phyloP scores from a whole-genome alignment of 202 grass and related monocot species.

The Sporobolus alterniflorus region DNA sequence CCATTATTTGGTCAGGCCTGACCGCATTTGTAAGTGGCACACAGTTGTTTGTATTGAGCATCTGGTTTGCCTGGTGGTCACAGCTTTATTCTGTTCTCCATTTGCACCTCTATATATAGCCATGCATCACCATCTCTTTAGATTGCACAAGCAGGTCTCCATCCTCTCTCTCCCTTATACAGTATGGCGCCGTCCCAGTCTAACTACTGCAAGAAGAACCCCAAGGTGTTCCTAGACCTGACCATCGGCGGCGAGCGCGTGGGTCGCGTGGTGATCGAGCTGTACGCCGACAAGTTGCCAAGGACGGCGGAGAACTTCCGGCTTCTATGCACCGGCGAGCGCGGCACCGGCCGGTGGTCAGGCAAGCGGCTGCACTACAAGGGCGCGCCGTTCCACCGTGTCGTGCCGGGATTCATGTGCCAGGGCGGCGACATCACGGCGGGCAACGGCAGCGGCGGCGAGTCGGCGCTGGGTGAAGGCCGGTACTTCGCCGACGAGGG shows the following conservation, averaged over 20 bases:
- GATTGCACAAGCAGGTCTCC: not conserved
- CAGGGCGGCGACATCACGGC: slow-evolving; percentile 54
- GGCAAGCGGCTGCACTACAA: slow-evolving; percentile 39
- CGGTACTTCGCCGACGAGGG: slow-evolving; percentile 44
- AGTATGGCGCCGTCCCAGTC: not conserved
- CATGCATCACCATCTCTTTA: not conserved
- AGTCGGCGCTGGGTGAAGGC: slow-evolving; percentile 3
- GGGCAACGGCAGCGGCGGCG: slow-evolving; percentile 47
- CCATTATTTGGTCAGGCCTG: not conserved
- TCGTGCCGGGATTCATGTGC: slow-evolving; percentile 63
- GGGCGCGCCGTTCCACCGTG: slow-evolving; percentile 46
- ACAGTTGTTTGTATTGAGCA: slow-evolving; percentile 28
- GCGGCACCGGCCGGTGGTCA: not conserved
- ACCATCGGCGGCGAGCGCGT: not conserved
- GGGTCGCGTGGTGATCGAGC: slow-evolving; percentile 46
- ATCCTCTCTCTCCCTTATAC: not conserved
- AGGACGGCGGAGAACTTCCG: slow-evolving; percentile 55
- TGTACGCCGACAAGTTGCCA: slow-evolving; percentile 43
- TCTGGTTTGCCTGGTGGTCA: not conserved
- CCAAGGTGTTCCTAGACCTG: slow-evolving; percentile 47
- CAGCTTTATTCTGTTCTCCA: not conserved
- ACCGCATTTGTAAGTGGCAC: not conserved
- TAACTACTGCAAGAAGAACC: slow-evolving; percentile 21
- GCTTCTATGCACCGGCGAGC: slow-evolving; percentile 50
- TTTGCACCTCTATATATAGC: slow-evolving; percentile 32